Evolutionary conservation across 441 rosid genomes (phyloP).

Genomic region (Pelargonium myrrhifolium): DNA sequence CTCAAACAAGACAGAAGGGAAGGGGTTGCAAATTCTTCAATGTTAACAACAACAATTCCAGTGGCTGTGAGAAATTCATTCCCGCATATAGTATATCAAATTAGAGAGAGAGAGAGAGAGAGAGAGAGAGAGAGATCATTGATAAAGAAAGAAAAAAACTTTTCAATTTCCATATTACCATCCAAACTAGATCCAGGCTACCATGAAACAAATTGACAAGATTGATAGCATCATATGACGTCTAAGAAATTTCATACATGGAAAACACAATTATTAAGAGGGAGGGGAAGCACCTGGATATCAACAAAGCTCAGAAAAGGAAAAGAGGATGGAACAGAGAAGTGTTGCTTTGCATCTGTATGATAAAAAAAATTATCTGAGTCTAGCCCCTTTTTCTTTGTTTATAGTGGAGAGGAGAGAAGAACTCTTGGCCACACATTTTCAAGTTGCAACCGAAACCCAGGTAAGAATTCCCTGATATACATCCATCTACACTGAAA

Average conservation of each 20-base stretch:
- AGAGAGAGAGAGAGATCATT: too few species aligned
- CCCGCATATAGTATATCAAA: too few species aligned
- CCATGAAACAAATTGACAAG: background rate
- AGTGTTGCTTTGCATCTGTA: background rate
- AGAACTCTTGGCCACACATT: background rate
- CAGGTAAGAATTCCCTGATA: background rate
- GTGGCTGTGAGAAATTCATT: too few species aligned
- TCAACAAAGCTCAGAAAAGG: background rate
- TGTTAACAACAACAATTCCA: too few species aligned
- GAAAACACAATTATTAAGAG: background rate
- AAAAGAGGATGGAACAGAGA: background rate
- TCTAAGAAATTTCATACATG: background rate
- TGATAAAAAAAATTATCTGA: background rate
- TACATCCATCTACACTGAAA: background rate
- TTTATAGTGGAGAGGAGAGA: slow-evolving; percentile 8
- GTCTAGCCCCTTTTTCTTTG: background rate
- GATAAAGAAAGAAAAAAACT: too few species aligned
- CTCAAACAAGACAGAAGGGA: too few species aligned
- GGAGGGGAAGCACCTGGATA: background rate
- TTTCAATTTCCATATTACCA: too few species aligned
- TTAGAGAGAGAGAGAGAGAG: too few species aligned
- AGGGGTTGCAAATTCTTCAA: too few species aligned
- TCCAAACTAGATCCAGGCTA: background rate
- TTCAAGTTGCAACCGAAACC: background rate
- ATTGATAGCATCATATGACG: background rate